These are phyloP conservation scores for Quercus robur DNA, from an alignment of 306 rosid genomes.

Conservation along the genomic window DNA sequence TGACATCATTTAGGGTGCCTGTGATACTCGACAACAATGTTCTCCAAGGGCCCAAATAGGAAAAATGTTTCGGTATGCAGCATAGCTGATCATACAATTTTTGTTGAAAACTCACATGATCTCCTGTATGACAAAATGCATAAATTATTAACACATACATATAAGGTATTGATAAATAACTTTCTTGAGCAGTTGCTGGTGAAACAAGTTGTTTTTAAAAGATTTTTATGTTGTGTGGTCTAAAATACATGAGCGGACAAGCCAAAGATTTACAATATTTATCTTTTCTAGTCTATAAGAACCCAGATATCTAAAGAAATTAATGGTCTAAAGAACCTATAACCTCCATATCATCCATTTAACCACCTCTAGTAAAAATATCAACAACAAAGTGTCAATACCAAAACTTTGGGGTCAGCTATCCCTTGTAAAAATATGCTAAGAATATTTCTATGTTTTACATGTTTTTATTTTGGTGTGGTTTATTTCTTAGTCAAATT, in stretches of 20 bases:
- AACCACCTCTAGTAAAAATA: no score
- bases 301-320: no score
- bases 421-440: neutral
- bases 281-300: no score
- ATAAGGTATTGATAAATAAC: neutral
- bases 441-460: neutral
- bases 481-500: neutral
- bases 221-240: neutral
- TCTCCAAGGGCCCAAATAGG: slow-evolving; percentile 2
- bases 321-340: no score
- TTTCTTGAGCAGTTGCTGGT: neutral
- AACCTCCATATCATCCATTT: no score
- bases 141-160: neutral
- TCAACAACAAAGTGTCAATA: no score
- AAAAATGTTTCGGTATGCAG: slow-evolving; percentile 24
- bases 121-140: slow-evolving; percentile 18
- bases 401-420: no score
- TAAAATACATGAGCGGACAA: neutral
- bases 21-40: slow-evolving; percentile 22
- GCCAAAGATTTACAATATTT: neutral
- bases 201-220: neutral
- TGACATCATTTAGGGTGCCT: neutral
- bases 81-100: slow-evolving; percentile 41
- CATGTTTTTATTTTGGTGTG: neutral
- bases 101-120: slow-evolving; percentile 41